Percentiles rank a stretch among this genome's conserved stretches.
Conservation (phyloP, 805 yeast genomes). For the Metschnikowia anglica region DNA sequence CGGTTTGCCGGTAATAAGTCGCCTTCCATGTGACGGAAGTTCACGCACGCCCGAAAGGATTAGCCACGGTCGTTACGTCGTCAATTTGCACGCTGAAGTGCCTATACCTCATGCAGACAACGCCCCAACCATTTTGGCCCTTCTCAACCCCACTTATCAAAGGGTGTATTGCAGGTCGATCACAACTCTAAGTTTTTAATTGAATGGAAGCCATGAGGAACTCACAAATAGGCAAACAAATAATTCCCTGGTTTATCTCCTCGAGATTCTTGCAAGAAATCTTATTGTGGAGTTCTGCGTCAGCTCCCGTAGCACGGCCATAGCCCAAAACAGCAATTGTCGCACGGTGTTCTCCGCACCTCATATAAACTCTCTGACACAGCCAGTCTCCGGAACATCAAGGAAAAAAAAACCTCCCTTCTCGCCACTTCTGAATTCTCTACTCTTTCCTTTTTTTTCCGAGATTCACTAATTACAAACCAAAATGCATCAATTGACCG, state of each 20-base stretch:
- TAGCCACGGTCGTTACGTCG: neutral
- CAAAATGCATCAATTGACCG: constrained; percentile 36
- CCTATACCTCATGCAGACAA: neutral
- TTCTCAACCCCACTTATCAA: no score
- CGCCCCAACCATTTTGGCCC: no score
- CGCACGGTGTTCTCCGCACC: constrained; percentile 16
- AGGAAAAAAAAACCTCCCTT: neutral
- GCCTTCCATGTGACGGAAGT: neutral
- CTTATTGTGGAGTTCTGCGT: neutral
- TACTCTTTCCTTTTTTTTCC: neutral
- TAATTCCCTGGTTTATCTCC: neutral
- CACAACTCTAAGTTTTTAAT: no score
- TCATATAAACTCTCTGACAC: constrained; percentile 1
- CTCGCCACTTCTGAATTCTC: constrained; percentile 3
- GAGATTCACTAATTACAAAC: neutral
- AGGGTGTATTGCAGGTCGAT: no score
- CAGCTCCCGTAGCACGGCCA: neutral
- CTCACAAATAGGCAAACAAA: neutral
- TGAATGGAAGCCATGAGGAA: no score
- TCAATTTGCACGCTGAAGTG: neutral
- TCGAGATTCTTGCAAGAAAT: neutral
- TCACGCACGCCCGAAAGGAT: neutral
- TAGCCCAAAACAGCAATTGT: constrained; percentile 14
- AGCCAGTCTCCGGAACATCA: neutral
- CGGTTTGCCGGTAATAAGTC: no score